These are phyloP conservation scores for Curvularia sp. DNA, from an alignment of 2,329 filamentous ascomycete species.

Conservation along the genomic window DNA sequence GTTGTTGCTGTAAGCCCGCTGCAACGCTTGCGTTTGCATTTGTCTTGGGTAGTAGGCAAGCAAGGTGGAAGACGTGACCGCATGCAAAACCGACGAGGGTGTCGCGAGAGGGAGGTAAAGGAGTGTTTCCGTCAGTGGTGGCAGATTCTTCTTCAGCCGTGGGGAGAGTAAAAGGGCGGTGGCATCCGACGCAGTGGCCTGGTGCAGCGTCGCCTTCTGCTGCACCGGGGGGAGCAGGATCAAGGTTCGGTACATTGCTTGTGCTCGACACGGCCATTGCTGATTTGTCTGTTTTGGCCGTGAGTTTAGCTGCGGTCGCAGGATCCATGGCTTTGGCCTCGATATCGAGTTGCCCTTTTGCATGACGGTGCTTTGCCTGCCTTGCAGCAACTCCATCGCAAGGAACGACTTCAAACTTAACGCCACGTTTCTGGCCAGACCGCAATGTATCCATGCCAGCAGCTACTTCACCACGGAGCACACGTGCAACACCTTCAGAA, in stretches of 20 bases:
- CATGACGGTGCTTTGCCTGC: constrained; percentile 21
- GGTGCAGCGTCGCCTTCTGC: constrained; percentile 38
- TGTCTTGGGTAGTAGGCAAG: constrained; percentile 66
- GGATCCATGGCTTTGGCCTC: constrained; percentile 41
- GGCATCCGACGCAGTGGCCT: constrained; percentile 48
- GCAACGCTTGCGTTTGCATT: constrained; percentile 53
- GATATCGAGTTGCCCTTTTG: constrained; percentile 37
- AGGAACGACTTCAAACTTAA: constrained; percentile 81
- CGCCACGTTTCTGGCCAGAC: constrained; percentile 79
- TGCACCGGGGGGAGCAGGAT: constrained; percentile 31
- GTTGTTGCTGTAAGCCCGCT: constrained; percentile 54
- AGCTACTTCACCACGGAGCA: constrained; percentile 86
- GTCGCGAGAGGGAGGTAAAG: constrained; percentile 56
- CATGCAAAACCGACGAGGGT: constrained; percentile 82
- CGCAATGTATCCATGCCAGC: constrained; percentile 82
- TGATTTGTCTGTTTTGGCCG: constrained; percentile 31
- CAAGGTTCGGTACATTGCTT: constrained; percentile 27
- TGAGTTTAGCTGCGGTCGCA: constrained; percentile 31
- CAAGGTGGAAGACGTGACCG: constrained; percentile 80
- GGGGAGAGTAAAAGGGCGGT: constrained; percentile 41
- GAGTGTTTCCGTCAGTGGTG: constrained; percentile 32
- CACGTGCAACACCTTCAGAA: constrained; percentile 84
- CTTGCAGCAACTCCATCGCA: constrained; percentile 40
- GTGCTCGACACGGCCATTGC: constrained; percentile 33
- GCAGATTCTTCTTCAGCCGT: constrained; percentile 39